Evolutionary conservation across 305 asterid genomes (phyloP).

Genomic region (Solanum hybrid): DNA sequence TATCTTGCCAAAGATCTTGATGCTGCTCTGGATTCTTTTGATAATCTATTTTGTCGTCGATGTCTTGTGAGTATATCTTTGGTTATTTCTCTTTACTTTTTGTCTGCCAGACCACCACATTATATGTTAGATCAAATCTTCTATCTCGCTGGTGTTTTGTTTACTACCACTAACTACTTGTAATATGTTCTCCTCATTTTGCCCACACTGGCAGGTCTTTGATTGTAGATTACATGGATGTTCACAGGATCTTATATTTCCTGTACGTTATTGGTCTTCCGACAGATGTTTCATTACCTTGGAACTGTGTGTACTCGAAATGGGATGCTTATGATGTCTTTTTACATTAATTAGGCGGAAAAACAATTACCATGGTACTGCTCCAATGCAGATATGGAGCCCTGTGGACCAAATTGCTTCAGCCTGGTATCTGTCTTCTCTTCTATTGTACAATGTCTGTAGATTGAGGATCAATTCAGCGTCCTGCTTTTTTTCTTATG

Average conservation of each 20-base stretch:
- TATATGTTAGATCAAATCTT: not conserved
- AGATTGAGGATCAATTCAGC: not conserved
- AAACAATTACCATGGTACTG: conserved; percentile 45
- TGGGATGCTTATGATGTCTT: conserved; percentile 6
- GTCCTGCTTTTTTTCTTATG: not conserved
- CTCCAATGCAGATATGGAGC: conserved; percentile 50
- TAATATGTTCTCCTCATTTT: conserved; percentile 6
- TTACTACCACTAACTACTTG: not conserved
- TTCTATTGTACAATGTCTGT: not conserved
- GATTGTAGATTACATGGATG: conserved; percentile 84
- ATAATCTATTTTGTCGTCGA: conserved; percentile 78
- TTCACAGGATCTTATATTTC: conserved; percentile 67
- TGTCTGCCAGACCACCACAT: not conserved
- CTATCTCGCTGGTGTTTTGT: not conserved
- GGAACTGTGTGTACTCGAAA: conserved; percentile 6
- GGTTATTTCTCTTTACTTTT: conserved; percentile 1
- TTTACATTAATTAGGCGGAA: conserved; percentile 48
- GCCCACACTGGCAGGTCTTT: conserved; percentile 41
- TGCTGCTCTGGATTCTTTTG: conserved; percentile 79
- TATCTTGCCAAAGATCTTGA: conserved; percentile 73
- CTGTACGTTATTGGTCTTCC: conserved; percentile 36
- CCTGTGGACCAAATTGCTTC: conserved; percentile 82
- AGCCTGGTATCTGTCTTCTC: conserved; percentile 36
- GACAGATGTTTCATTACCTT: conserved; percentile 9
- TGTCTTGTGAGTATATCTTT: conserved; percentile 50